Base-by-base conservation (phyloP, 108 stramenopile species). In the Cyclotella atomus region DNA sequence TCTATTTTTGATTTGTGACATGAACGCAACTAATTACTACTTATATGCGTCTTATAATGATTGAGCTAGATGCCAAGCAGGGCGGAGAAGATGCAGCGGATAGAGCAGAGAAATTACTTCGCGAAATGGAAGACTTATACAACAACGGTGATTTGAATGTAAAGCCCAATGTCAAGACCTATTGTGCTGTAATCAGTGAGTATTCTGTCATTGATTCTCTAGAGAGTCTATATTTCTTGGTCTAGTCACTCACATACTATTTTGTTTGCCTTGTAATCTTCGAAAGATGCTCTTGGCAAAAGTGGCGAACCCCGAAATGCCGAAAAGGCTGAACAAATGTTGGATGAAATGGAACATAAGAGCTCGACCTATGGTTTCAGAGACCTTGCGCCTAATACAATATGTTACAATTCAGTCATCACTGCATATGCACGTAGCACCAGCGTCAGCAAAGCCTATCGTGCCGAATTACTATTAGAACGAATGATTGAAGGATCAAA, bases 91-190 rank as follows among this genome's bases (percentile, higher is more conserved):
- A 70, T 10, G 63, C 75, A 12, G 75, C 61, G 16, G 81, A 75
- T 43, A 65, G 68, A 49, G 81, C 81, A 2, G 45, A 74, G 59
- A 45, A 71, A 44, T 44, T 76, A 52, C 57, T 82, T 16, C 30
- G 27, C n/a, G 38, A 63, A 43, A 82, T 82, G 75, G 76, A 84
- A 35, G 65, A 83, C 7, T 83, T 77, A 43, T 60, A 64, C 16
- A 84, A 88, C 43, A 80, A 82, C 19, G 76, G 77, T 19, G 91
- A 92, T 70, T 59, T 57, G 14, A 87, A 85, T 60, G 66, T 84
- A 14, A 89, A 81, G 66, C 89, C 91, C 12, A 89, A 89, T 72
- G 84, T 81, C 2, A 84, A 83, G 35, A 88, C 91, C 32, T 84
- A 89, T 25, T 88, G 86, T 75, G 84, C 91, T 60, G 91, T 87